Evolutionary conservation across 2,329 filamentous ascomycete species (phyloP).

Genomic region (Neodidymelliopsis sp.): DNA sequence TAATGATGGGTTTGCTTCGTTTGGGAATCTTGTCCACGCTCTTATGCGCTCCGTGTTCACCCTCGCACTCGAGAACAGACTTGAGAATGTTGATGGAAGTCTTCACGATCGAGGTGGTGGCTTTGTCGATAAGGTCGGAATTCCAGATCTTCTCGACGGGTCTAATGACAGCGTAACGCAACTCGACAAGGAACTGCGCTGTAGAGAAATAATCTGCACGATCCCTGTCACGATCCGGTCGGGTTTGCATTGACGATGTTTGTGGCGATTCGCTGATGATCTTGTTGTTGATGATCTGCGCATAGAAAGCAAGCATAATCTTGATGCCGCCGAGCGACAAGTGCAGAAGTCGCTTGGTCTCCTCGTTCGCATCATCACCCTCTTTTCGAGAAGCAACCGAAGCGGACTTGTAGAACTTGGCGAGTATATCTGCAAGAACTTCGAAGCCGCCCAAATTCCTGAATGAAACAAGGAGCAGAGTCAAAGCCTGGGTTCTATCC

Average conservation of each 20-base stretch:
- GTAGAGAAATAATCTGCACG: constrained; percentile 69
- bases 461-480: constrained; percentile 85
- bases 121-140: constrained; percentile 81
- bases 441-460: constrained; percentile 80
- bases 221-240: constrained; percentile 61
- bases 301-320: constrained; percentile 84
- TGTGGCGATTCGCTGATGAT: constrained; percentile 79
- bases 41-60: constrained; percentile 71
- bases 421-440: constrained; percentile 74
- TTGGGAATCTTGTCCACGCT: constrained; percentile 66
- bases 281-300: constrained; percentile 77
- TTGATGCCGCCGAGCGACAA: constrained; percentile 71
- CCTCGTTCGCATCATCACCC: constrained; percentile 55
- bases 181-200: constrained; percentile 83
- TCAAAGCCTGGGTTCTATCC: constrained; percentile 56
- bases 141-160: constrained; percentile 83
- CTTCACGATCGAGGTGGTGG: constrained; percentile 77
- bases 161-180: constrained; percentile 81
- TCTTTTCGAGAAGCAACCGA: constrained; percentile 55
- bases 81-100: constrained; percentile 85
- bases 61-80: constrained; percentile 77
- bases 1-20: constrained; percentile 55
- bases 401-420: constrained; percentile 70
- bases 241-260: constrained; percentile 62
- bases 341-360: constrained; percentile 45